phyloP scores from a whole-genome alignment of 2,329 filamentous ascomycete genomes.

The Apiospora sp. region DNA sequence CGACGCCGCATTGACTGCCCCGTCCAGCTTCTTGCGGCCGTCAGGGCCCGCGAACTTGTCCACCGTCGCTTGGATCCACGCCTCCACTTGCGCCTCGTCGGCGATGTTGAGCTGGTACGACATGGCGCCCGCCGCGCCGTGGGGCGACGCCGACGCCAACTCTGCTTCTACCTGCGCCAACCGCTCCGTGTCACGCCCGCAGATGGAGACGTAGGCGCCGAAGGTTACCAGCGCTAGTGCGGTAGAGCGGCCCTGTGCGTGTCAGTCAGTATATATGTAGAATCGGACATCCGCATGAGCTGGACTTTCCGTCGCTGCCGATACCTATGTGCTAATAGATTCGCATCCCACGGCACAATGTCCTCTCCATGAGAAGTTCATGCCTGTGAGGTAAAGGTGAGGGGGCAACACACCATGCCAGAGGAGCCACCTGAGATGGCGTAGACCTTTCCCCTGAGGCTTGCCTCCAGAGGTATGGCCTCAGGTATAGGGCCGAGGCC shows the following conservation, averaged over 20 bases:
- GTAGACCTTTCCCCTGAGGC: slow-evolving; percentile 20
- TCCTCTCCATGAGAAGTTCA: background rate
- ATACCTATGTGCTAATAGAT: background rate
- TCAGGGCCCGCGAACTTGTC: slow-evolving; percentile 32
- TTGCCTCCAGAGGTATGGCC: background rate
- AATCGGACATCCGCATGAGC: background rate
- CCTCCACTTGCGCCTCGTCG: slow-evolving; percentile 22
- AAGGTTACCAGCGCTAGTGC: slow-evolving; percentile 13
- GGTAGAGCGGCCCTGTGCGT: background rate
- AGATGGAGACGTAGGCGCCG: slow-evolving; percentile 20
- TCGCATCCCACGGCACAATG: background rate
- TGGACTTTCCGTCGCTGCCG: background rate
- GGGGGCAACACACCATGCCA: background rate
- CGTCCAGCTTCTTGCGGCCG: slow-evolving; percentile 41
- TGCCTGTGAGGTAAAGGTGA: background rate
- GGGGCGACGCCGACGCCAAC: background rate
- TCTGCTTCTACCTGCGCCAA: background rate
- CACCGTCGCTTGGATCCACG: slow-evolving; percentile 36
- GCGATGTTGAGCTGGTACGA: slow-evolving; percentile 17
- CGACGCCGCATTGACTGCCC: slow-evolving; percentile 13
- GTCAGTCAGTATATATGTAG: background rate
- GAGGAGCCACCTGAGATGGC: slow-evolving; percentile 6
- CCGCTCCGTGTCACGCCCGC: background rate
- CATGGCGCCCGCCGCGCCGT: background rate
- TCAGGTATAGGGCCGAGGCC: background rate